Evolutionary conservation across 2,329 filamentous ascomycete genomes (phyloP), one percentile per base, ranked within the genome.

Genomic region (Leptographium lundbergii): DNA sequence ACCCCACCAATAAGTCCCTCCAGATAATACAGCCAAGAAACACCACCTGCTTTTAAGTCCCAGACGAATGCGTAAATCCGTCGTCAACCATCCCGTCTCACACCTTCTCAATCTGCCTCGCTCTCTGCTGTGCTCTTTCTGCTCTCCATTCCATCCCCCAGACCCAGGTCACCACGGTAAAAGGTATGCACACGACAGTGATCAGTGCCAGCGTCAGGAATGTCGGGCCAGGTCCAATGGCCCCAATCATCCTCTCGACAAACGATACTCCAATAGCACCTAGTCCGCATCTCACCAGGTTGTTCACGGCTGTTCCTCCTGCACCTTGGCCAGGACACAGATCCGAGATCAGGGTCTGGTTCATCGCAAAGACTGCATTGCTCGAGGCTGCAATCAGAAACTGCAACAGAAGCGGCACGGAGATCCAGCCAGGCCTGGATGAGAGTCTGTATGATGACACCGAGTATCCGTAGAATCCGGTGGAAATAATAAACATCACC

Each of bases 311-410:
- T 1, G 56, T 57, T 14, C 48, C 48, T 19, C 56, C 36, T 9
- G 56, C 56, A 24, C 56, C 56, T 25, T 57, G 45, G 11, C 56
- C 56, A 19, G 56, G 56, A 32, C 56, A 57, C 24, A 57, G 24
- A 19, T 57, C 56, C 7, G 56, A 52, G 32, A 57, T 53, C 14
- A 57, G 48, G 1, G 56, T 57, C 48, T 57, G 56, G 56, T 57
- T 57, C 56, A 57, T 57, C 6, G 56, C 56, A 32, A 57, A 57
- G 1, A 57, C 48, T 10, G 56, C 56, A 24, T 57, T 57, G 48
- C 56, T 57, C 1, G 56, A n/a, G 22, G 47, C 36, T 2, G 56
- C 47, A n/a, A 57, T 53, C 14, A 57, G 24, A 32, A 57, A 57
- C 24, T 57, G 56, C 4, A 57, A 34, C 14, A 57, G 19, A 6